Conservation (phyloP, 2,329 filamentous ascomycete genomes). For the Dactylella cylindrospora region DNA sequence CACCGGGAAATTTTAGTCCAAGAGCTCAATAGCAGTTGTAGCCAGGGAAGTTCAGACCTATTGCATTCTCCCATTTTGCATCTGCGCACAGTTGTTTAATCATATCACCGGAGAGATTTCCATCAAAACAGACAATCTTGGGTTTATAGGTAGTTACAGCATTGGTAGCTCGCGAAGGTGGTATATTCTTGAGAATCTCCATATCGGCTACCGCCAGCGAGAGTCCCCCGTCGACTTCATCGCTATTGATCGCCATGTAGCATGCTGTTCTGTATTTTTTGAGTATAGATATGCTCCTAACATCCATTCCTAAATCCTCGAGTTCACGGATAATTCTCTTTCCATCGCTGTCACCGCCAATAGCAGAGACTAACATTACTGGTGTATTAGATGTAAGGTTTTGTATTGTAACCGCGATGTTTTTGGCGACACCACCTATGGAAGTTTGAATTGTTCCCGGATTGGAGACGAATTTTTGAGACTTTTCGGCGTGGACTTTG, state of each 20-base stretch:
- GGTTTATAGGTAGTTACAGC: conserved; percentile 14
- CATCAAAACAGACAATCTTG: conserved; percentile 24
- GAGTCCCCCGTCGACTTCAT: conserved; percentile 1
- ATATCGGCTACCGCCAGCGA: conserved; percentile 14
- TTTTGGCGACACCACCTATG: conserved; percentile 30
- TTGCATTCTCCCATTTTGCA: conserved; percentile 12
- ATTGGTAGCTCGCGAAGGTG: not conserved
- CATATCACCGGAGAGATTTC: not conserved
- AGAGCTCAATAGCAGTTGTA: not conserved
- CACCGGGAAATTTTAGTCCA: not conserved
- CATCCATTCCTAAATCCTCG: not conserved
- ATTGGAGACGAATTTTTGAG: conserved; percentile 3
- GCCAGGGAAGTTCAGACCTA: conserved; percentile 2
- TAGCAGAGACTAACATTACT: conserved; percentile 14
- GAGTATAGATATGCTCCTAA: conserved; percentile 4
- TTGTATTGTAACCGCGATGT: conserved; percentile 26
- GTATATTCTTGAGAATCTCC: conserved; percentile 7
- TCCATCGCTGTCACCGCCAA: conserved; percentile 22
- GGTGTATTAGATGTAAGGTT: conserved; percentile 2
- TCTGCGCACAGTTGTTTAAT: conserved; percentile 9
- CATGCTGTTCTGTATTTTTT: conserved; percentile 2
- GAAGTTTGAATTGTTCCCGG: conserved; percentile 8
- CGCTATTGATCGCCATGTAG: conserved; percentile 21
- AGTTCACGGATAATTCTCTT: conserved; percentile 12
- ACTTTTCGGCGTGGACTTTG: not conserved